Conservation (phyloP, 352 stramenopile genomes). For the Globisporangium solare region DNA sequence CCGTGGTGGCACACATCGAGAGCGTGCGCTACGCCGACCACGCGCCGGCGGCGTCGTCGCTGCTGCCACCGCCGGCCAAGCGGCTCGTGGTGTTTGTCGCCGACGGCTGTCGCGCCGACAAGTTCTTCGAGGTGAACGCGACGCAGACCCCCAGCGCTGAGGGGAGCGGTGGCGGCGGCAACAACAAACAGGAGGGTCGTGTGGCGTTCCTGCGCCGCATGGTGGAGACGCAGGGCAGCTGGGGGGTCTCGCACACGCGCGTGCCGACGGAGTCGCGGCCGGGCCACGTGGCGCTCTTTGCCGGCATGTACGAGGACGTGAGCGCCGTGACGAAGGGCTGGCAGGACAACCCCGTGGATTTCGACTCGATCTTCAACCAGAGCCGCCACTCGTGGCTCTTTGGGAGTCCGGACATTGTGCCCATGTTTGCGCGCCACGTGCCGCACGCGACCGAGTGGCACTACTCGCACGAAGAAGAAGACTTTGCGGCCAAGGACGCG, state of each 20-base stretch:
- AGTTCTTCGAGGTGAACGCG: slow-evolving; percentile 69
- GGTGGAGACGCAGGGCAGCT: slow-evolving; percentile 50
- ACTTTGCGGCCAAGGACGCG: slow-evolving; percentile 71
- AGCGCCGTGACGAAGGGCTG: slow-evolving; percentile 86
- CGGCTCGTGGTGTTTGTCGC: slow-evolving; percentile 80
- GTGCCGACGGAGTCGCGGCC: slow-evolving; percentile 84
- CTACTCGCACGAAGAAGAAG: slow-evolving; percentile 76
- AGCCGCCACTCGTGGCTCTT: slow-evolving; percentile 63
- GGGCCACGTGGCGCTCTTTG: slow-evolving; percentile 81
- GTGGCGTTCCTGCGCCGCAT: slow-evolving; percentile 66
- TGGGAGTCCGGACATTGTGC: slow-evolving; percentile 81
- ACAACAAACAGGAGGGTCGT: slow-evolving; percentile 13
- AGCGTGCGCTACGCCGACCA: slow-evolving; percentile 31
- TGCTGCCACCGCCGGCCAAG: slow-evolving; percentile 36
- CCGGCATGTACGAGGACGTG: slow-evolving; percentile 87
- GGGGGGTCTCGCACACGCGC: slow-evolving; percentile 82
- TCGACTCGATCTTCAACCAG: slow-evolving; percentile 86
- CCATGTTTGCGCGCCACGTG: slow-evolving; percentile 82
- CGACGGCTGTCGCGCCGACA: slow-evolving; percentile 80
- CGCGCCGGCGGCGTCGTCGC: slow-evolving; percentile 2
- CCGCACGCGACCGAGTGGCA: slow-evolving; percentile 56
- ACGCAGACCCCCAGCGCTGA: neutral
- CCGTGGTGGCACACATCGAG: slow-evolving; percentile 64
- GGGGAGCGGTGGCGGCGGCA: too few relatives aligned
- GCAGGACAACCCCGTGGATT: slow-evolving; percentile 85